phyloP scores from a whole-genome alignment of 1,284 basidiomycete species.

The Meripilus lineatus region DNA sequence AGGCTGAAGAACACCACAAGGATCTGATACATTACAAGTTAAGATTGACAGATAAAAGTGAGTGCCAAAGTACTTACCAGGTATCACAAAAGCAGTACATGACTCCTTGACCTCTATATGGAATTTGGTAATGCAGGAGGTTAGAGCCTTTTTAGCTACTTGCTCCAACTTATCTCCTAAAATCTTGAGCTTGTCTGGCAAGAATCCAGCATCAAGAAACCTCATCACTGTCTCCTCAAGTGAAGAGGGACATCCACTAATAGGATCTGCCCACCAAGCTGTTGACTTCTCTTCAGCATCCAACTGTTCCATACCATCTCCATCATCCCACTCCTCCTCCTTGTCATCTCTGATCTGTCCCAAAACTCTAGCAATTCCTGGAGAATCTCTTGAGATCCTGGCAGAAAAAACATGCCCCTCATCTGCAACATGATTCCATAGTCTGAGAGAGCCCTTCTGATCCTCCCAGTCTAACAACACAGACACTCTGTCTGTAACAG shows the following conservation, averaged over 20 bases:
- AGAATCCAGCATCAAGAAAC: conserved; percentile 36
- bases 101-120: conserved; percentile 31
- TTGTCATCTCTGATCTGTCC: conserved; percentile 17
- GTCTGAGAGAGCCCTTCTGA: conserved; percentile 20
- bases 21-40: conserved; percentile 25
- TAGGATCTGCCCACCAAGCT: conserved; percentile 34
- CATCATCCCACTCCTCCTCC: conserved; percentile 18
- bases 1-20: conserved; percentile 29
- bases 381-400: conserved; percentile 25
- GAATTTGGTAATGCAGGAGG: conserved; percentile 19
- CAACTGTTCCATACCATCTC: conserved; percentile 11
- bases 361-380: conserved; percentile 27
- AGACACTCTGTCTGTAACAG: conserved; percentile 20
- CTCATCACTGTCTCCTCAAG: conserved; percentile 36
- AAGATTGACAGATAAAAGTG: neutral
- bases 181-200: conserved; percentile 27
- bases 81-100: conserved; percentile 36
- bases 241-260: conserved; percentile 36
- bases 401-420: conserved; percentile 27
- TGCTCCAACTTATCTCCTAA: conserved; percentile 31
- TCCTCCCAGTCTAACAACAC: conserved; percentile 25
- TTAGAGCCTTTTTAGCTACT: conserved; percentile 28
- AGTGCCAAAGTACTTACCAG: conserved; percentile 26
- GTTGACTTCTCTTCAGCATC: conserved; percentile 15
- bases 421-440: conserved; percentile 30